Evolutionary conservation across 345 rosid genomes (phyloP).

Genomic region (Populus tremula): DNA sequence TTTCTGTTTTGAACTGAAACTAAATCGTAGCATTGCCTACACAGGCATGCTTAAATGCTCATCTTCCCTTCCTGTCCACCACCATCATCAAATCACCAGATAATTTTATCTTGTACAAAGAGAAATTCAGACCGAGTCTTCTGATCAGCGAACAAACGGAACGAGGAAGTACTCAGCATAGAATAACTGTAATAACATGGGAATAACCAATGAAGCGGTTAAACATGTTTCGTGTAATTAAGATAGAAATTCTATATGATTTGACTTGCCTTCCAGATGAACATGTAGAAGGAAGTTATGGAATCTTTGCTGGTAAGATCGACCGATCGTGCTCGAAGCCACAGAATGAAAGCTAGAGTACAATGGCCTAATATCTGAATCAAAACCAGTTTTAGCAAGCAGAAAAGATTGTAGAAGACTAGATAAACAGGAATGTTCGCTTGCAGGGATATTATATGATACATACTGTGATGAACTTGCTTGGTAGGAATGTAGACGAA

Average conservation of each 20-base stretch:
- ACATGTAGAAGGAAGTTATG: slow-evolving; percentile 30
- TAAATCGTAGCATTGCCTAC: no score
- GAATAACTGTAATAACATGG: slow-evolving; percentile 21
- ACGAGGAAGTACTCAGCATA: slow-evolving; percentile 33
- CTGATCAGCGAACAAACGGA: slow-evolving; percentile 30
- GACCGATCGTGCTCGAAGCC: slow-evolving; percentile 23
- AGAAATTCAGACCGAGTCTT: neutral
- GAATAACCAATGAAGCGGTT: no score
- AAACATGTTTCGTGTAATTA: no score
- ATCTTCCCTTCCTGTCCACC: no score
- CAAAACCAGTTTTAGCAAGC: neutral
- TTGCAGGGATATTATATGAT: neutral
- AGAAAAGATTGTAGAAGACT: neutral
- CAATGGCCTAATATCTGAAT: slow-evolving; percentile 28
- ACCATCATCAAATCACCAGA: no score
- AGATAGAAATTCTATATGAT: no score
- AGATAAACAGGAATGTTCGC: neutral
- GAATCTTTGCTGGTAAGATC: slow-evolving; percentile 25
- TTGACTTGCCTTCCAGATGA: slow-evolving; percentile 40
- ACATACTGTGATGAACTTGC: slow-evolving; percentile 27
- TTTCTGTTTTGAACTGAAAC: no score
- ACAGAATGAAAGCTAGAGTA: slow-evolving; percentile 22
- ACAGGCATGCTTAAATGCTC: no score
- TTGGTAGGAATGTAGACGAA: slow-evolving; percentile 16
- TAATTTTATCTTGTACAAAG: no score